phyloP scores from a whole-genome alignment of 2,329 filamentous ascomycete genomes.

The Cladosporium cucumerinum region DNA sequence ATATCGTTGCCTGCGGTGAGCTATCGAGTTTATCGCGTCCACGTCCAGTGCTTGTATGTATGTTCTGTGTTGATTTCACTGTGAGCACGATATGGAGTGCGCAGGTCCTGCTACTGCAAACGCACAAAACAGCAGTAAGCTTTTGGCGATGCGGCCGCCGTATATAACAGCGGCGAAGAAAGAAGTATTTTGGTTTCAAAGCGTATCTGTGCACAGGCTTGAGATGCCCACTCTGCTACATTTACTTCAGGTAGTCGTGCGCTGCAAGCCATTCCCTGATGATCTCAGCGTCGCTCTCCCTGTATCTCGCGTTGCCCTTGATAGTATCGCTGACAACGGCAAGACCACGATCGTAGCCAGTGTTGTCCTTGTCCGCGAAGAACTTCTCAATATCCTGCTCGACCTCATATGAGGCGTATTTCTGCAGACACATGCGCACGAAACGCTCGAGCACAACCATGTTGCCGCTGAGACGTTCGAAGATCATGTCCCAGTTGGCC shows the following conservation, averaged over 20 bases:
- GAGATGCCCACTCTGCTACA: neutral
- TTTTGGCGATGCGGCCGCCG: neutral
- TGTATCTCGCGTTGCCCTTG: constrained; percentile 77
- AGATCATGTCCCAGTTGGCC: constrained; percentile 72
- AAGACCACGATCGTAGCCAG: constrained; percentile 80
- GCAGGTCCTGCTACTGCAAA: neutral
- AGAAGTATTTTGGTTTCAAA: neutral
- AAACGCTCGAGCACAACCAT: constrained; percentile 88
- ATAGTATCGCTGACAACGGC: constrained; percentile 84
- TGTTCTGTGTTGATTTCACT: neutral
- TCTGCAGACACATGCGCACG: constrained; percentile 70
- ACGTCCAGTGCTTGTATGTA: neutral
- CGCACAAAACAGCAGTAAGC: neutral
- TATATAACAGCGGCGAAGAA: neutral
- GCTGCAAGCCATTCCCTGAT: constrained; percentile 75
- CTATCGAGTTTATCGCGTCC: neutral
- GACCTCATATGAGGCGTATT: constrained; percentile 68
- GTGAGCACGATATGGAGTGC: neutral
- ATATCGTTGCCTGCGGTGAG: neutral
- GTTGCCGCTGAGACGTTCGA: constrained; percentile 70
- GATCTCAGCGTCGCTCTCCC: constrained; percentile 66
- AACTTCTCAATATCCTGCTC: constrained; percentile 77
- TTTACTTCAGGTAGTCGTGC: constrained; percentile 52
- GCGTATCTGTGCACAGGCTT: neutral
- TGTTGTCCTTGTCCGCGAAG: constrained; percentile 82